phyloP scores from a whole-genome alignment of 2,329 filamentous ascomycete genomes.

The Aspergillus texensis region DNA sequence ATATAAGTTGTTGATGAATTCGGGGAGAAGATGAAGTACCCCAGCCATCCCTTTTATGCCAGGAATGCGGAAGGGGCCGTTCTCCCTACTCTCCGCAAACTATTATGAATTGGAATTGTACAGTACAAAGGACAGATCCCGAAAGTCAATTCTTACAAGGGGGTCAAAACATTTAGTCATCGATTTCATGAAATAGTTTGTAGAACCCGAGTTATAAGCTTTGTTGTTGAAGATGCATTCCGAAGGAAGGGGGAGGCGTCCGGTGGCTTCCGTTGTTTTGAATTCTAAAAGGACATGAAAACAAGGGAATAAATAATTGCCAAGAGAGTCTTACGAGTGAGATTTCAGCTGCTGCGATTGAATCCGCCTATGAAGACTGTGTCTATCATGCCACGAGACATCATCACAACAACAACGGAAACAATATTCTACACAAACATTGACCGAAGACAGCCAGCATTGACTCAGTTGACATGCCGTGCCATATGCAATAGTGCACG shows the following conservation, averaged over 20 bases:
- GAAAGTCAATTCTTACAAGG: neutral
- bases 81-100: neutral
- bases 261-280: neutral
- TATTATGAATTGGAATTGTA: neutral
- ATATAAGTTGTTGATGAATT: neutral
- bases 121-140: neutral
- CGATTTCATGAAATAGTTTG: neutral
- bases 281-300: neutral
- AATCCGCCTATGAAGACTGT: neutral
- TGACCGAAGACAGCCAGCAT: neutral
- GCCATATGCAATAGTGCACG: neutral
- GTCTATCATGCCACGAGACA: neutral
- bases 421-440: neutral
- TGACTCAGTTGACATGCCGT: neutral
- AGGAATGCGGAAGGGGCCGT: neutral
- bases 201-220: neutral
- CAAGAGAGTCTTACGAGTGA: neutral
- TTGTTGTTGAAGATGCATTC: neutral
- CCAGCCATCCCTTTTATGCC: neutral
- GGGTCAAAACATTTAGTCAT: neutral
- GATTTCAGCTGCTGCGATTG: neutral
- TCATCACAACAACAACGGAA: neutral
- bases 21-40: neutral
- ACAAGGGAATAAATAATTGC: neutral
- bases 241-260: neutral